Conservation (phyloP, 1,139 yeast species). For the Pichia sp. region DNA sequence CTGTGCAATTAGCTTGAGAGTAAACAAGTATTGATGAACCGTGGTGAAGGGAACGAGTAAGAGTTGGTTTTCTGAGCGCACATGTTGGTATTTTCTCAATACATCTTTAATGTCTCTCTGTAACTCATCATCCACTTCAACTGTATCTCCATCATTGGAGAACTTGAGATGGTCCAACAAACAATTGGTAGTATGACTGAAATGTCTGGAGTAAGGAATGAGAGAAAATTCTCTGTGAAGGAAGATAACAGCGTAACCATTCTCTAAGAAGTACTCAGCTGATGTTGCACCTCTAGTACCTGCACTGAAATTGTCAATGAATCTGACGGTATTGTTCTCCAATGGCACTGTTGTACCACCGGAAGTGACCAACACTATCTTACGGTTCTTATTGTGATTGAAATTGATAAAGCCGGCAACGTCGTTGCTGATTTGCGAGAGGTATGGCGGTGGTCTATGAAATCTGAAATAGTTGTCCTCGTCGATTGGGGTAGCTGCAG, state of each 20-base stretch:
- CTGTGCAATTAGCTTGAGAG: slow-evolving; percentile 63
- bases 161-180: slow-evolving; percentile 77
- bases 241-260: slow-evolving; percentile 87
- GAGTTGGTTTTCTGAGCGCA: slow-evolving; percentile 51
- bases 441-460: slow-evolving; percentile 69
- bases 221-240: slow-evolving; percentile 88
- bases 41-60: slow-evolving; percentile 85
- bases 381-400: slow-evolving; percentile 35
- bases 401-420: slow-evolving; percentile 52
- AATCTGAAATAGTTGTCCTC: slow-evolving; percentile 69
- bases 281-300: slow-evolving; percentile 97
- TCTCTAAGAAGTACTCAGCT: slow-evolving; percentile 81
- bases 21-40: slow-evolving; percentile 86
- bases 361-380: slow-evolving; percentile 76
- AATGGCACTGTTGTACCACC: slow-evolving; percentile 99
- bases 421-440: slow-evolving; percentile 51
- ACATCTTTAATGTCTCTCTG: slow-evolving; percentile 58
- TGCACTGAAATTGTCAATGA: slow-evolving; percentile 94
- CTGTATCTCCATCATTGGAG: slow-evolving; percentile 34
- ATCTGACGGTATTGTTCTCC: slow-evolving; percentile 92
- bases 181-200: slow-evolving; percentile 76
- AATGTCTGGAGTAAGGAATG: slow-evolving; percentile 85
- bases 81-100: slow-evolving; percentile 56
- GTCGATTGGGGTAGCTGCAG: slow-evolving; percentile 66
- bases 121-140: slow-evolving; percentile 55